Evolutionary conservation across 306 rosid genomes (phyloP).

Genomic region (Alnus rubra): DNA sequence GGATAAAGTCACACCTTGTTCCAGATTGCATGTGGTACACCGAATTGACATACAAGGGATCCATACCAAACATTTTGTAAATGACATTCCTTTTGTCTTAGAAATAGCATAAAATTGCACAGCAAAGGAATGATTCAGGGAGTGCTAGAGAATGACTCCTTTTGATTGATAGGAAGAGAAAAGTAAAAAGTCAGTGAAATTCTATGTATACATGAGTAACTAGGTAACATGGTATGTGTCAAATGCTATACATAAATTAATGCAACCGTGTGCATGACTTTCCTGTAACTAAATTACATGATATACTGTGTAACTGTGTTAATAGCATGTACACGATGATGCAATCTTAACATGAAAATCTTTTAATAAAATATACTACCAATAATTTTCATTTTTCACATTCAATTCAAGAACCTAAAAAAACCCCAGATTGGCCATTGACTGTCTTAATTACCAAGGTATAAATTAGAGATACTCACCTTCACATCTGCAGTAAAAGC

Average conservation of each 20-base stretch:
- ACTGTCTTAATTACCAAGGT: conserved; percentile 8
- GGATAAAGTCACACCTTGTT: conserved; percentile 1
- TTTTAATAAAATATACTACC: background rate
- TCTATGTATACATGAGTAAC: background rate
- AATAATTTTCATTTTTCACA: background rate
- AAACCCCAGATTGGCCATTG: background rate
- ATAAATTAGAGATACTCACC: conserved; percentile 39
- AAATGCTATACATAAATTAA: background rate
- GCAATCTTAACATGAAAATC: background rate
- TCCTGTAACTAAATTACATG: no score
- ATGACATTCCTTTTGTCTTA: background rate
- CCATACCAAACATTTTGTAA: background rate
- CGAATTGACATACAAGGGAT: background rate
- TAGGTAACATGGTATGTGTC: background rate
- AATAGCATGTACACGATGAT: background rate
- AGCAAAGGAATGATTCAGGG: background rate
- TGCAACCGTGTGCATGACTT: background rate
- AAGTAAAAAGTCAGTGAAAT: background rate
- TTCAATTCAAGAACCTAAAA: background rate
- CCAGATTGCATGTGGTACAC: conserved; percentile 3
- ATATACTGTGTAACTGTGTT: background rate
- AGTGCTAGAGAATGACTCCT: background rate
- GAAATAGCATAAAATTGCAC: background rate
- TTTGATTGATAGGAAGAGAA: background rate
- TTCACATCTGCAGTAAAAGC: conserved; percentile 99